phyloP scores from a whole-genome alignment of 2,329 filamentous ascomycete genomes.

The Venturia nashicola region DNA sequence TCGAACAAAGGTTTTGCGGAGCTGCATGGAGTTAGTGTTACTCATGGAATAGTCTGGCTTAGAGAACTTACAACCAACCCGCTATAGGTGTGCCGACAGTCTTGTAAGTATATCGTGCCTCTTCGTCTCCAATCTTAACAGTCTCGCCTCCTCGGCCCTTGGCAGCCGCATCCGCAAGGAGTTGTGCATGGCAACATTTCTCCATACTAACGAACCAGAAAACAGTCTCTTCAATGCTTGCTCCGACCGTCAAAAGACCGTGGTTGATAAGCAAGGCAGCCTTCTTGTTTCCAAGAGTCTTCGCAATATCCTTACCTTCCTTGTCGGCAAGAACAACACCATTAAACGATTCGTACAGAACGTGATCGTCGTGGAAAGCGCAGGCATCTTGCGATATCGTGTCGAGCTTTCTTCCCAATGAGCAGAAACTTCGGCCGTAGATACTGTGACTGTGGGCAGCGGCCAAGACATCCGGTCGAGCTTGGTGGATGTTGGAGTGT shows the following conservation, averaged over 20 bases:
- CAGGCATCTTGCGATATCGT: slow-evolving; percentile 33
- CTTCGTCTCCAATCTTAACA: slow-evolving; percentile 54
- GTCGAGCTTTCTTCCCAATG: slow-evolving; percentile 30
- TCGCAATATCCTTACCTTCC: slow-evolving; percentile 33
- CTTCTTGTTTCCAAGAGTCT: slow-evolving; percentile 27
- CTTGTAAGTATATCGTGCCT: slow-evolving; percentile 56
- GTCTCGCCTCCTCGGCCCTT: slow-evolving; percentile 50
- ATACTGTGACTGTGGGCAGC: slow-evolving; percentile 34
- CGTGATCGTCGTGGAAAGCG: slow-evolving; percentile 26
- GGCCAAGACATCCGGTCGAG: slow-evolving; percentile 32
- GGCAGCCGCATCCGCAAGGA: slow-evolving; percentile 45
- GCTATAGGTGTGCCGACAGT: slow-evolving; percentile 47
- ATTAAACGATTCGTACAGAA: slow-evolving; percentile 31
- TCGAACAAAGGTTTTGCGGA: slow-evolving; percentile 61
- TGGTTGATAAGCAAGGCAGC: slow-evolving; percentile 32
- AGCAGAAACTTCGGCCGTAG: slow-evolving; percentile 31
- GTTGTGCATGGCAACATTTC: slow-evolving; percentile 16
- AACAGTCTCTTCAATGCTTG: slow-evolving; percentile 28
- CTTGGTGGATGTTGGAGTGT: slow-evolving; percentile 28
- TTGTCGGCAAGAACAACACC: slow-evolving; percentile 33
- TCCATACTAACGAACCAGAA: slow-evolving; percentile 26
- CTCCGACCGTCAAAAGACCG: slow-evolving; percentile 31
- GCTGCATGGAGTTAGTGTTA: not conserved
- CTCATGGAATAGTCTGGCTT: slow-evolving; percentile 28
- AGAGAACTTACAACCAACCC: slow-evolving; percentile 44